Evolutionary conservation across 2,329 filamentous ascomycete species (phyloP), one percentile per base, ranked within the genome.

Genomic region (Penicillium sp.): DNA sequence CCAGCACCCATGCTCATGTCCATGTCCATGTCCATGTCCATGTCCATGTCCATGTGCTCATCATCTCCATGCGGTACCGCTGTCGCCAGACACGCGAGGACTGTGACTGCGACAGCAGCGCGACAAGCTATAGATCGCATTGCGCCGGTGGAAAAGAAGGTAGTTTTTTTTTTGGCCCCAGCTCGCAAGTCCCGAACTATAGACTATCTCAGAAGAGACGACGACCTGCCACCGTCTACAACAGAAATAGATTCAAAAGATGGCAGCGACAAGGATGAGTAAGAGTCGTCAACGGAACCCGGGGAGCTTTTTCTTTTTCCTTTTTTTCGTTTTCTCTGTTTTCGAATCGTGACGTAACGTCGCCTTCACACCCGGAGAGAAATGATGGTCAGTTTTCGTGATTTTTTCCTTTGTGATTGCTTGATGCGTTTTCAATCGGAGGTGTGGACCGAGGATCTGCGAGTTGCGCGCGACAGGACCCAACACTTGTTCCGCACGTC

Each of bases 41-140:
- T 66, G 25, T 63, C 59, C 60, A 65, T 67, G 12, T 63, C 46
- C 57, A 59, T 63, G 3, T 56, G 53, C 33, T 61, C 62, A 41
- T 66, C 63, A 41, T 65, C 63, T 33, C 63, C 63, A 47, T 70
- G 68, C 7, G 68, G 58, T 38, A 66, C 46, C 24, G 61, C 67
- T 46, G 57, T 65, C 35, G 59, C 63, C 32, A 63, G 49, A 8
- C 62, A 57, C 28, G 57, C 60, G 33, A 71, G 47, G 24, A 62
- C 53, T 24, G 57, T 49, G 39, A 60, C 63, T 50, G 56, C 62
- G 13, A 66, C 51, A 29, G 65, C 60, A 54, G 56, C 56, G 39
- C 50, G 61, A 48, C 54, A 51, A 48, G 49, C 48, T 52, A 53
- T 49, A 40, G 49, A 53, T 50, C 59, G 55, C 65, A 67, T 67